These are phyloP conservation scores for Candida ipomoeae DNA, from an alignment of 805 yeast genomes.

Conservation along the genomic window DNA sequence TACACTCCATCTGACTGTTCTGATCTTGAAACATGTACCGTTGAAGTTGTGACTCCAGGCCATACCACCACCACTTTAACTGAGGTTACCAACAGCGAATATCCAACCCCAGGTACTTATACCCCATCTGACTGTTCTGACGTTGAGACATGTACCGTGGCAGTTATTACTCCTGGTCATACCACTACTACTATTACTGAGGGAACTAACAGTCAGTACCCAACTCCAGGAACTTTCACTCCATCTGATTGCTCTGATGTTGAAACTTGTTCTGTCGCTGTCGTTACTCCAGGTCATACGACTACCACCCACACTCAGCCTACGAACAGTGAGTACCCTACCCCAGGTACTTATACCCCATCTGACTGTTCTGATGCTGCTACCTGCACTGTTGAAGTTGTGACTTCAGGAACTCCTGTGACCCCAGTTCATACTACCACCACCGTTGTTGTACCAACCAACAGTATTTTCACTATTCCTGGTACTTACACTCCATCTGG, in stretches of 20 bases:
- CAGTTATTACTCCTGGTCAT: no score
- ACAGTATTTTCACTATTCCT: background rate
- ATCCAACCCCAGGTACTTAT: background rate
- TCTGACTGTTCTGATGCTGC: background rate
- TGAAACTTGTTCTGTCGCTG: no score
- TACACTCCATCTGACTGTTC: background rate
- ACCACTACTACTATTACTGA: no score
- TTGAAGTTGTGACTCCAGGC: background rate
- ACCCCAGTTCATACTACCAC: background rate
- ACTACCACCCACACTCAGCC: no score
- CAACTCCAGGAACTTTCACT: no score
- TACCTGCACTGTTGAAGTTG: background rate
- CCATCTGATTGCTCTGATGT: no score
- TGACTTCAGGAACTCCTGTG: background rate
- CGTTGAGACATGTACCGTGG: no score
- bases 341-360: background rate
- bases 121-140: background rate
- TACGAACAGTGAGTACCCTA: background rate
- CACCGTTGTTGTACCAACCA: background rate
- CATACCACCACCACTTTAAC: slow-evolving; percentile 3
- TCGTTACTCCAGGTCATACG: no score
- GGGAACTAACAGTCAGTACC: no score
- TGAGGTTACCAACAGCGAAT: background rate
- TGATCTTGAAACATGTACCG: background rate
- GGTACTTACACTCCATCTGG: slow-evolving; percentile 1